Evolutionary conservation across 1,284 basidiomycete genomes (phyloP), one percentile per base, ranked within the genome.

Genomic region (Ustilago trichophora): DNA sequence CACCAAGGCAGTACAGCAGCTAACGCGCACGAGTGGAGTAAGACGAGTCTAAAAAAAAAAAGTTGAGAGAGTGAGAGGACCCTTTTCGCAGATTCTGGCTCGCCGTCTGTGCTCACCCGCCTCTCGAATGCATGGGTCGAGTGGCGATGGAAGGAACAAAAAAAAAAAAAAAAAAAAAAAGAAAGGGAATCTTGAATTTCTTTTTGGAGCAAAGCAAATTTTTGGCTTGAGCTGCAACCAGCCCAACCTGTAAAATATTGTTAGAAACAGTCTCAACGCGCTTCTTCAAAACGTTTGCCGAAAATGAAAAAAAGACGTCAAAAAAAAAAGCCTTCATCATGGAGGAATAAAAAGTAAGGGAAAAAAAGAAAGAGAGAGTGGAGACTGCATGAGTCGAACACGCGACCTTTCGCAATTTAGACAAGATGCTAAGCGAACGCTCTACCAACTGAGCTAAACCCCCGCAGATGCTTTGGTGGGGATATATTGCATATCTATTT

Each of bases 361-460:
- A 8, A 32, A 44, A 52, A 26, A n/a, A 13, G 10, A 16, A 6
- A 33, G 19, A 49, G 36, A 38, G 21, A 8, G 7, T 69, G 66
- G 66, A 69, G 66, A 69, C 66, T 69, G 66, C 66, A 69, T 69
- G 66, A 69, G 58, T 69, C 66, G 66, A 69, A 69, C 66, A 69
- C 66, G 66, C 66, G 66, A 64, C 66, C 58, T 63, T 69, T 69
- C 66, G 59, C 66, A 69, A 26, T 1, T 62, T 62, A 62, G 58
- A 29, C 54, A 47, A 29, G n/a, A 52, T 68, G 65, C 65, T 63
- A 69, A 64, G 66, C 66, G 66, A 69, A 64, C 59, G 66, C 66
- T 69, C 66, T 69, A 69, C 66, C 66, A 63, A 69, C 66, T 69
- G 66, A 69, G 66, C 66, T 69, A 69, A 69, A 63, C 49, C 66